Base-by-base conservation (phyloP, 108 stramenopile species). In the Nitzschia sp. region DNA sequence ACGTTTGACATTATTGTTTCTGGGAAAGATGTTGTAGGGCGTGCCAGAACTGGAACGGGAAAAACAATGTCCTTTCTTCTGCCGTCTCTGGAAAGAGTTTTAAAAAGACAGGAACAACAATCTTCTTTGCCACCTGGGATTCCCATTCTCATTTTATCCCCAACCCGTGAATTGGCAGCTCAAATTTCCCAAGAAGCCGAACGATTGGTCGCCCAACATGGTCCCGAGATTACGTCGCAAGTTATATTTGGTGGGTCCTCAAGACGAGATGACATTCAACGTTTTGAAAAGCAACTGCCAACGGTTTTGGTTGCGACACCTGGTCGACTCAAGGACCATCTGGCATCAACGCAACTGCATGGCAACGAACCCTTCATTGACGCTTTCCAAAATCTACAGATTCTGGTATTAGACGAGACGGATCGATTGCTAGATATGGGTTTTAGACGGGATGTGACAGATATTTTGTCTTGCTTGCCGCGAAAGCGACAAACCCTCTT, bases 1-100 rank as follows among this genome's bases (percentile, higher is more conserved):
- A 84, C 96, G 25, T 92, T 88, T 55, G 85, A 85, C 44, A 82
- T 75, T 2, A 87, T 87, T 17, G 27, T 74, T 0, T 38, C 66
- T 21, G 89, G 89, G 8, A 64, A 71, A 23, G 84, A 97, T 80
- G 74, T 97, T 2, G 66, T 98, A 23, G 96, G 87, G 17, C 77
- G 97, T 59, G 93, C 97, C 22, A 82, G 95, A 46, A 99, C 99
- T 0, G 99, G 99, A 19, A 89, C 89, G 0, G 92, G 99, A 45
- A 99, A 99, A 84, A 99, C 99, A n/a, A 75, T 99, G 19, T 98
- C 98, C 3, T 98, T 98, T 77, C 91, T 96, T 23, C 73, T 99
- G 33, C 99, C 99, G 2, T 58, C 93, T 32, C 58, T 98, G 30
- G 77, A 86, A 55, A 45, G 81, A 33, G 32, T 82, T 9, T 25